A percentile compares a stretch with the other conserved stretches of the same genome.
These are phyloP conservation scores for Arabidopsis arenosa DNA, from an alignment of 345 rosid species.

Conservation along the genomic window DNA sequence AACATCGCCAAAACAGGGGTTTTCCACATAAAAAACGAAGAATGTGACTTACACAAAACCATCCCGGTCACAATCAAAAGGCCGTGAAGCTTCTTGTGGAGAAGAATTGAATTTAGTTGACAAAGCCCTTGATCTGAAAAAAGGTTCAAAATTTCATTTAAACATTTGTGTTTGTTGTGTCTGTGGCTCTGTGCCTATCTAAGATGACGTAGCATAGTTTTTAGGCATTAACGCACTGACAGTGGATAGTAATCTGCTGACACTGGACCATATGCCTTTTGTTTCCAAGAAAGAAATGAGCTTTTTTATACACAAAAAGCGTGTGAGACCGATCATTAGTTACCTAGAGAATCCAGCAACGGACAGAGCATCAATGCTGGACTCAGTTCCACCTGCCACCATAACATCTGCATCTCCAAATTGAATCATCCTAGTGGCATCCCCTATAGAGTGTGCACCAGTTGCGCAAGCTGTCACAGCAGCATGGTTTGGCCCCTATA, in stretches of 20 bases:
- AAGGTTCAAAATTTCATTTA: not conserved
- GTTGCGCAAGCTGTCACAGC: constrained; percentile 99
- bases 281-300: no score
- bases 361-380: constrained; percentile 95
- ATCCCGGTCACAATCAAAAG: constrained; percentile 91
- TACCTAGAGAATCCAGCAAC: constrained; percentile 96
- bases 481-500: constrained; percentile 98
- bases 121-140: constrained; percentile 87
- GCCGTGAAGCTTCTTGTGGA: constrained; percentile 91
- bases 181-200: no score
- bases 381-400: constrained; percentile 97
- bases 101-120: constrained; percentile 74
- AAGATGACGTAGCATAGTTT: no score
- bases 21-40: not conserved
- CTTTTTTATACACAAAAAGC: not conserved
- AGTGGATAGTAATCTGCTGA: no score
- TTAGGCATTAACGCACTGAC: not conserved
- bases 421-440: constrained; percentile 96
- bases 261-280: no score
- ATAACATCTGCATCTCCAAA: constrained; percentile 96
- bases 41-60: constrained; percentile 88
- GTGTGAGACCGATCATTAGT: constrained; percentile 15
- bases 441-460: constrained; percentile 96
- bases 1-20: constrained; percentile 17
- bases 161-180: not conserved